phyloP scores from a whole-genome alignment of 495 filamentous ascomycete genomes.

The Penicillium daleae region DNA sequence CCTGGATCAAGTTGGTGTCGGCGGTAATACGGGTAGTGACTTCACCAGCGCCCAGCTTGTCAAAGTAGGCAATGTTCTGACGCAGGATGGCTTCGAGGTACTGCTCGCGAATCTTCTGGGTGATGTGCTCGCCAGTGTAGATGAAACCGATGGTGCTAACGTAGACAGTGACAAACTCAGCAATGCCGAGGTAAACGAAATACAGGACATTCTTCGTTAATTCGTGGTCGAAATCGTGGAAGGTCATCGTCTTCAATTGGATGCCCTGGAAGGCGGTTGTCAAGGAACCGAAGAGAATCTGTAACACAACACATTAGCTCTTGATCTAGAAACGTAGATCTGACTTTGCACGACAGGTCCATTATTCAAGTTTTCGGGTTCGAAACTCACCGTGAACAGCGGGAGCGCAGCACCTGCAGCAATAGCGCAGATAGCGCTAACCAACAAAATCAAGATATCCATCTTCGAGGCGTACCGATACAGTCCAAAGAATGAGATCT shows the following conservation, averaged over 20 bases:
- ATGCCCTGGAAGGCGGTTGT: constrained; percentile 72
- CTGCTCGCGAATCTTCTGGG: constrained; percentile 80
- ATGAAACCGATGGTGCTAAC: constrained; percentile 86
- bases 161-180: constrained; percentile 81
- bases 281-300: constrained; percentile 75
- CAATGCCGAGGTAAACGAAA: constrained; percentile 89
- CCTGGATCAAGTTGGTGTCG: constrained; percentile 87
- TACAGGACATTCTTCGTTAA: constrained; percentile 75
- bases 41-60: constrained; percentile 88
- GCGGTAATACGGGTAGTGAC: constrained; percentile 91
- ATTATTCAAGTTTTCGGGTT: neutral
- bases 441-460: constrained; percentile 72
- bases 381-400: constrained; percentile 72
- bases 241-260: constrained; percentile 49
- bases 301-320: neutral
- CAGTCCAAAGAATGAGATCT: constrained; percentile 66
- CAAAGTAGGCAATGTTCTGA: constrained; percentile 93
- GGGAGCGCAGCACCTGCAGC: constrained; percentile 80
- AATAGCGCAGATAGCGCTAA: constrained; percentile 70
- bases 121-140: constrained; percentile 89
- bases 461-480: constrained; percentile 79
- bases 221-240: constrained; percentile 60
- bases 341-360: neutral
- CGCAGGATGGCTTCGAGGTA: constrained; percentile 83
- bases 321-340: neutral